phyloP scores from a whole-genome alignment of 1,284 basidiomycete species.

The Cystobasidium pallidum region DNA sequence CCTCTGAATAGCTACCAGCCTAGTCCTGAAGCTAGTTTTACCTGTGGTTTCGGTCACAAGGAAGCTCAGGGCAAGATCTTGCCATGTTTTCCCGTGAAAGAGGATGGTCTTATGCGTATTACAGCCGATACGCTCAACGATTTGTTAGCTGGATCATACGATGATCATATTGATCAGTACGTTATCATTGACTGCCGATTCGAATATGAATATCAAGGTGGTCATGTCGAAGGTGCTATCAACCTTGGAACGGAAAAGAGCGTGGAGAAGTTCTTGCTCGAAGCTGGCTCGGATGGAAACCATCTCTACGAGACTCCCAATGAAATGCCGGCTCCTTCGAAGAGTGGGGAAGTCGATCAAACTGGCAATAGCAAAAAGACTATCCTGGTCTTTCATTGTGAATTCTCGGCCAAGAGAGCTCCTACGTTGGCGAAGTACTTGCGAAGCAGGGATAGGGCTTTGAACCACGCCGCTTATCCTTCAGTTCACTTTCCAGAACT shows the following conservation, averaged over 20 bases:
- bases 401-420: constrained; percentile 92
- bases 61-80: constrained; percentile 89
- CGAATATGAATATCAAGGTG: constrained; percentile 93
- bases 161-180: constrained; percentile 67
- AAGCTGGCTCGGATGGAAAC: constrained; percentile 56
- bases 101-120: constrained; percentile 94
- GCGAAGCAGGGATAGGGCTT: constrained; percentile 81
- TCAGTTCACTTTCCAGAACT: constrained; percentile 94
- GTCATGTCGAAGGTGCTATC: constrained; percentile 87
- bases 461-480: constrained; percentile 87
- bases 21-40: constrained; percentile 38
- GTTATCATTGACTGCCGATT: constrained; percentile 95
- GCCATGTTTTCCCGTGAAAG: constrained; percentile 88
- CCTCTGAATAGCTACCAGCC: constrained; percentile 37
- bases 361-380: constrained; percentile 66
- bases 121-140: constrained; percentile 75
- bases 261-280: constrained; percentile 78
- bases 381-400: constrained; percentile 94
- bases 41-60: constrained; percentile 38
- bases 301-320: constrained; percentile 50
- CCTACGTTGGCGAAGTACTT: constrained; percentile 96
- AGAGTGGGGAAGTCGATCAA: constrained; percentile 69
- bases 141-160: constrained; percentile 73
- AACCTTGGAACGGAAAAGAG: constrained; percentile 84
- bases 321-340: constrained; percentile 71